A percentile compares a stretch with the other conserved stretches of the same genome.
phyloP scores from a whole-genome alignment of 805 yeast genomes.

The Jamesozyma hellenica region DNA sequence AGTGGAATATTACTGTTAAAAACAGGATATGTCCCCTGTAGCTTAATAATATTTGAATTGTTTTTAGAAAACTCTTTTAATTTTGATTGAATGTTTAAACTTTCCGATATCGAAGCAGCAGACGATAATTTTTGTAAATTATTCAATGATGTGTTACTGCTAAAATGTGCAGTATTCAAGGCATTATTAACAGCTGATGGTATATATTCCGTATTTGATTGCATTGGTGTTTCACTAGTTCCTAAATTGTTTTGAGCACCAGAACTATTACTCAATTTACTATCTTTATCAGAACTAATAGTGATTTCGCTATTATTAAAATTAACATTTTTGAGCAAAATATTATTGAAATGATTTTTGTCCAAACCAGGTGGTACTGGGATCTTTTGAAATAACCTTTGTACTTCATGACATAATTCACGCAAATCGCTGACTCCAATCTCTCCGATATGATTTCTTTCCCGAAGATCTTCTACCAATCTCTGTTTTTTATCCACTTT shows the following conservation, averaged over 20 bases:
- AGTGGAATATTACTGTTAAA: not conserved
- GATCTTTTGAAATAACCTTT: slow-evolving; percentile 2
- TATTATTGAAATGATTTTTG: not conserved
- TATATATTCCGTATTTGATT: not conserved
- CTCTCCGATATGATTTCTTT: slow-evolving; percentile 12
- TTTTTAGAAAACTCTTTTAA: not conserved
- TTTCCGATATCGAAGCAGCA: slow-evolving; percentile 12
- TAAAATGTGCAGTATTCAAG: not conserved
- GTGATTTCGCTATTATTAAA: not conserved
- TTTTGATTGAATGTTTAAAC: slow-evolving; percentile 6
- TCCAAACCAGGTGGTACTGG: slow-evolving; percentile 2
- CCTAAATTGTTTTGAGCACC: not conserved
- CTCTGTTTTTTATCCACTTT: slow-evolving; percentile 15
- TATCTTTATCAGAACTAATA: not conserved
- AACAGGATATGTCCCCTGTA: not conserved
- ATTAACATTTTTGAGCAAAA: not conserved
- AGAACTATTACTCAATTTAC: not conserved
- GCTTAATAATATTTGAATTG: not conserved
- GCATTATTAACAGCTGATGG: not conserved
- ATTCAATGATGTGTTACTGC: slow-evolving; percentile 4
- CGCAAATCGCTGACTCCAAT: slow-evolving; percentile 8
- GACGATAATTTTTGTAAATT: slow-evolving; percentile 14
- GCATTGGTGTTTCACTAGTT: not conserved
- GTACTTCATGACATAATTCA: slow-evolving; percentile 5
- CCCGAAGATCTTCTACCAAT: slow-evolving; percentile 13